phyloP scores from a whole-genome alignment of 306 rosid species.

The Morella rubra region DNA sequence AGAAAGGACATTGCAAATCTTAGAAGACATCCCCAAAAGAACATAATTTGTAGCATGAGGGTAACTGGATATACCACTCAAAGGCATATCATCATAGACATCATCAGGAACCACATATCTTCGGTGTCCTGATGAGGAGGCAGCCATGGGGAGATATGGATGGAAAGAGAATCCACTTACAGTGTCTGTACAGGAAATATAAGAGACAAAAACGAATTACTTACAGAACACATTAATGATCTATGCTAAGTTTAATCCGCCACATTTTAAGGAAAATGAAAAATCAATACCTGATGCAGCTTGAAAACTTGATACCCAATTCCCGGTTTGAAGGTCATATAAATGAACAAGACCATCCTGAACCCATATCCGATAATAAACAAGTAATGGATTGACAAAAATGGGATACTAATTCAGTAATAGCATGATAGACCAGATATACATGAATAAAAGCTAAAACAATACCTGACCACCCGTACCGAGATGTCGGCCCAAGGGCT shows the following conservation, averaged over 20 bases:
- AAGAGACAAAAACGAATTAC: constrained; percentile 23
- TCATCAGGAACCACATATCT: constrained; percentile 75
- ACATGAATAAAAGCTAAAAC: constrained; percentile 19
- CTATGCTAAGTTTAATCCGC: constrained; percentile 17
- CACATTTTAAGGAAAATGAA: constrained; percentile 20
- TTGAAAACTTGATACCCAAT: constrained; percentile 84
- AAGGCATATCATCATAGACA: constrained; percentile 43
- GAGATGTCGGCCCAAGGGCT: constrained; percentile 80
- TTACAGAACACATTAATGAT: neutral
- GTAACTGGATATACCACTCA: constrained; percentile 61
- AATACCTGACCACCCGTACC: constrained; percentile 97
- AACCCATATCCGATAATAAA: constrained; percentile 21
- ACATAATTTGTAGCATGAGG: constrained; percentile 15
- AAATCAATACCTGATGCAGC: constrained; percentile 75
- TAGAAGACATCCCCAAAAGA: neutral
- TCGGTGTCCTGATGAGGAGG: constrained; percentile 87
- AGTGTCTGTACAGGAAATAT: constrained; percentile 58
- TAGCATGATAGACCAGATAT: constrained; percentile 19
- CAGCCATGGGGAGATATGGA: constrained; percentile 83
- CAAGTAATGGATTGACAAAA: neutral
- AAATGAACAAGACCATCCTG: constrained; percentile 89
- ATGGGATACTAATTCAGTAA: constrained; percentile 11
- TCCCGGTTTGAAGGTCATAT: constrained; percentile 92
- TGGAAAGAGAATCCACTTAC: constrained; percentile 86
- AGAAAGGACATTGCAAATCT: constrained; percentile 6